Evolutionary conservation across 805 yeast genomes (phyloP).

Genomic region (Cyberlindnera subsufficiens): DNA sequence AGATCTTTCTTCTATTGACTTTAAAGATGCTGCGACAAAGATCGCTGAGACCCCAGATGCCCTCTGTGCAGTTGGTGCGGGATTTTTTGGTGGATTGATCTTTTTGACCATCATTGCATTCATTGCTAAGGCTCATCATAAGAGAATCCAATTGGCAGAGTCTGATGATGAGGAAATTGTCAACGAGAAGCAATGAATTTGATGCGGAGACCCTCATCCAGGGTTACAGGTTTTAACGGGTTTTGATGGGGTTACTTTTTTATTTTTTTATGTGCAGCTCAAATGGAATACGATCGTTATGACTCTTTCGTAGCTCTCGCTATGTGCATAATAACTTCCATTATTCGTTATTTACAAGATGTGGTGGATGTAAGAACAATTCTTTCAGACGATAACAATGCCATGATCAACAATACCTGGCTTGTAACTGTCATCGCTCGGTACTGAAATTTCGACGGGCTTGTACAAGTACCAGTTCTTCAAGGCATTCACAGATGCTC

Average conservation of each 20-base stretch:
- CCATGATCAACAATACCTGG: conserved; percentile 39
- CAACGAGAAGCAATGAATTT: conserved; percentile 8
- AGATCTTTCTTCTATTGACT: conserved; percentile 12
- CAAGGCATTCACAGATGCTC: conserved; percentile 87
- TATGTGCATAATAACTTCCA: neutral
- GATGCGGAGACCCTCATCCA: neutral
- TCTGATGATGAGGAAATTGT: neutral
- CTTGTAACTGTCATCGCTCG: conserved; percentile 46
- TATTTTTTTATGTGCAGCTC: neutral
- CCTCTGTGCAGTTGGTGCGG: conserved; percentile 7
- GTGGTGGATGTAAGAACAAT: neutral
- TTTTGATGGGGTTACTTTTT: neutral
- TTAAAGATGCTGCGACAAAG: conserved; percentile 8
- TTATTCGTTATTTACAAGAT: too few species aligned
- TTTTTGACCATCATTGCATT: conserved; percentile 3
- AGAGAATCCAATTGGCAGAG: conserved; percentile 4
- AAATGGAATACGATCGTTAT: neutral
- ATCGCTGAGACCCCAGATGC: conserved; percentile 8
- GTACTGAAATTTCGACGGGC: conserved; percentile 59
- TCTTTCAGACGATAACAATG: conserved; percentile 34
- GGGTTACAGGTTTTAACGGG: neutral
- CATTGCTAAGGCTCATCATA: conserved; percentile 1
- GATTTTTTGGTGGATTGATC: conserved; percentile 6
- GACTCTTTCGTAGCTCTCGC: neutral
- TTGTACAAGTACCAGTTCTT: conserved; percentile 89